These are phyloP conservation scores for Nitzschia sp. DNA, from an alignment of 108 stramenopile genomes.

Conservation along the genomic window DNA sequence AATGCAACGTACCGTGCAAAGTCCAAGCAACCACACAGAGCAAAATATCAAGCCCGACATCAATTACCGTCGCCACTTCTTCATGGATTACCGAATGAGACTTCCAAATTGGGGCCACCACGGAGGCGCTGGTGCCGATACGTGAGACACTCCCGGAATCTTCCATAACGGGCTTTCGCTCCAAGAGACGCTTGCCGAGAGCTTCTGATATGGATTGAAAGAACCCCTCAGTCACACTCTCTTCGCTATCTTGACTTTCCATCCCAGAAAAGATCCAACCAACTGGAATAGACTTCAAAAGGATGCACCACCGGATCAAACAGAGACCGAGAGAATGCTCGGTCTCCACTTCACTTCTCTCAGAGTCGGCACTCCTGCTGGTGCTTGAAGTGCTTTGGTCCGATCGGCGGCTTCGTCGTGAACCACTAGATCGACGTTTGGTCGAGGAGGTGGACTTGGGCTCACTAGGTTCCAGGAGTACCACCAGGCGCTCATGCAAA, in stretches of 20 bases:
- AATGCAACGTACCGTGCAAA: constrained; percentile 11
- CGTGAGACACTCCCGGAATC: background rate
- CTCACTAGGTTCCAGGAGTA: constrained; percentile 43
- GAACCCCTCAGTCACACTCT: constrained; percentile 33
- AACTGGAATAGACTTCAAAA: constrained; percentile 49
- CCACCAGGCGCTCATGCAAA: constrained; percentile 58
- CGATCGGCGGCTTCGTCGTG: constrained; percentile 14
- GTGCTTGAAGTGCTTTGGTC: constrained; percentile 3
- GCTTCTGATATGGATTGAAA: constrained; percentile 39
- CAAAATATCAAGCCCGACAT: constrained; percentile 47
- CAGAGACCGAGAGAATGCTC: constrained; percentile 61
- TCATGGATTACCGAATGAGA: constrained; percentile 36
- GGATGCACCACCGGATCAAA: constrained; percentile 57
- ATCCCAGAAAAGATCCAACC: constrained; percentile 26
- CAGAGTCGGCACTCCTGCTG: constrained; percentile 2
- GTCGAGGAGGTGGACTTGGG: background rate
- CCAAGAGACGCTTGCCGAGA: constrained; percentile 29
- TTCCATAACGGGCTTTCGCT: constrained; percentile 22
- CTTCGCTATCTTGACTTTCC: constrained; percentile 38
- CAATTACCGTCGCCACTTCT: constrained; percentile 48
- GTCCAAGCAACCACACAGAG: constrained; percentile 51
- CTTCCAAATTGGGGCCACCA: constrained; percentile 38
- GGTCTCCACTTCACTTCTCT: constrained; percentile 39
- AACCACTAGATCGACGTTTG: constrained; percentile 3
- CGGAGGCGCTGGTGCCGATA: background rate